Evolutionary conservation across 805 yeast genomes (phyloP).

Genomic region (Schwanniomyces yamadae): DNA sequence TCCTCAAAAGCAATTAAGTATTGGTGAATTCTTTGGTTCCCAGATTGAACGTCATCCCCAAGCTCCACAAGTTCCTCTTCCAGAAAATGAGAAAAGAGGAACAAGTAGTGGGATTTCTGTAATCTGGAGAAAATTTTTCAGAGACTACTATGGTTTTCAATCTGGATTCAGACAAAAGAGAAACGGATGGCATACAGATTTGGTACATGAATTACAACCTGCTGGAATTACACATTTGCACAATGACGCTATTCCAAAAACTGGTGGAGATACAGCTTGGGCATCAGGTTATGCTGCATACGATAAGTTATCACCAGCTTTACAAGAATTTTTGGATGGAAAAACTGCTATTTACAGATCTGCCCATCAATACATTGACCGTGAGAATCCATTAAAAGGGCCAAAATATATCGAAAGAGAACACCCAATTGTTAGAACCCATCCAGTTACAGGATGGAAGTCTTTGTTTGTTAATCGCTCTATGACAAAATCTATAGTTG

Average conservation of each 20-base stretch:
- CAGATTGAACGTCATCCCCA: constrained; percentile 31
- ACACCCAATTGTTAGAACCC: constrained; percentile 63
- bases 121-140: constrained; percentile 45
- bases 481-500: constrained; percentile 57
- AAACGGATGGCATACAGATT: constrained; percentile 38
- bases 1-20: constrained; percentile 29
- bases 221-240: constrained; percentile 40
- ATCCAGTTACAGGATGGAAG: constrained; percentile 67
- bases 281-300: constrained; percentile 53
- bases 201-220: constrained; percentile 35
- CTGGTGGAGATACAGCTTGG: constrained; percentile 59
- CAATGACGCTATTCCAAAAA: constrained; percentile 39
- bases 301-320: constrained; percentile 52
- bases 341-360: constrained; percentile 45
- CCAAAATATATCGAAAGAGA: constrained; percentile 51
- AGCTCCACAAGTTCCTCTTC: constrained; percentile 24
- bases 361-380: constrained; percentile 43
- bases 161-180: too few relatives aligned
- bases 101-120: constrained; percentile 35
- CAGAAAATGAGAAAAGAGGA: too few relatives aligned
- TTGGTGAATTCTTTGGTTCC: constrained; percentile 27
- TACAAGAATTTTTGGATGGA: constrained; percentile 52
- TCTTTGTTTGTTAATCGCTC: constrained; percentile 52
- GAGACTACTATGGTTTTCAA: too few relatives aligned
- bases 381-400: constrained; percentile 45